Base-by-base conservation (phyloP, 2,329 filamentous ascomycete genomes). In the Cucurbitaria berberidis region DNA sequence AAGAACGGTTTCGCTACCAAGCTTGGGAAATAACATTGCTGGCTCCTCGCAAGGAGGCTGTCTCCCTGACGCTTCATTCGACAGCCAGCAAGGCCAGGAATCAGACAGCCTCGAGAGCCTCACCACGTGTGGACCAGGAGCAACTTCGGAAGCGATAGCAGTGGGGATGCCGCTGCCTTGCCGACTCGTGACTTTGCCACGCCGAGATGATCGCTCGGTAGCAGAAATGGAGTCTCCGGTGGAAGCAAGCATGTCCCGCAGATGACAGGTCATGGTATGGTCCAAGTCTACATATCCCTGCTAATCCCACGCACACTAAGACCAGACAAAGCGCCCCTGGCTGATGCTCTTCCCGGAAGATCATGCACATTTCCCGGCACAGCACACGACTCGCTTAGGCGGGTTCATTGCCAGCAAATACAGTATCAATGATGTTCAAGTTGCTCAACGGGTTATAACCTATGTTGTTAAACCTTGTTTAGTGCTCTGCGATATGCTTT, bases 281-380 rank as follows among this genome's bases (percentile, higher is more conserved):
- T 27, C 57, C 52, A 60, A 50, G 64, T 65, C 59, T 60, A 55
- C 55, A 30, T 59, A 68, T 58, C 72, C 72, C 64, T 74, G 70
- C 56, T 27, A 52, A 38, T 44, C 56, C 54, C 48, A 57, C 62
- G 63, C 62, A 64, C 60, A 56, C 65, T 68, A 62, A 63, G 59
- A 64, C 55, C 60, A 59, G 51, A 64, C 55, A 60, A 59, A 53
- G 59, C 42, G 26, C 36, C 30, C 36, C 30, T 49, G 54, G 51
- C 51, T 62, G 60, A 52, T 61, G 55, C 46, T 57, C 54, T 56
- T 64, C 63, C 68, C 66, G 70, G 70, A 58, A 72, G 69, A 73
- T 74, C 67, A 73, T 69, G 68, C 64, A 64, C 46, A 59, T 54
- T 61, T 65, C 59, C 60, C 57, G 62, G 65, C 55, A 53, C 57